Conservation (phyloP, 23 red algal species). For the Agarophyton chilense region DNA sequence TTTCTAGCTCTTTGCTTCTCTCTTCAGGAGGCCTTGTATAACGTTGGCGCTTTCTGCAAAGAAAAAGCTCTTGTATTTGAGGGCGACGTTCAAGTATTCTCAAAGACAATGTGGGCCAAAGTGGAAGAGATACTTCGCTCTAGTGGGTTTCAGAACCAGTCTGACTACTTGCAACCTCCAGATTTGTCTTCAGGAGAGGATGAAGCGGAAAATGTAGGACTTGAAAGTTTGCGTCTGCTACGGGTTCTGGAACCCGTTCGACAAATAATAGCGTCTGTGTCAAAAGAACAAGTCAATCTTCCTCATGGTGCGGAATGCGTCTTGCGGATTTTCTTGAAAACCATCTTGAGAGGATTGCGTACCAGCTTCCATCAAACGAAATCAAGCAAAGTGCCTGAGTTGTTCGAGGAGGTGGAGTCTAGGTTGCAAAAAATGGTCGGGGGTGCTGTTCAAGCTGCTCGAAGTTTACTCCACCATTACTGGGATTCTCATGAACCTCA, state of each 20-base stretch:
- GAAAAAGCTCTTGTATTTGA: neutral
- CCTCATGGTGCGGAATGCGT: neutral
- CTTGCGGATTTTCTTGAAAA: neutral
- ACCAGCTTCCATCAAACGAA: neutral
- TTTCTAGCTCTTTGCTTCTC: neutral
- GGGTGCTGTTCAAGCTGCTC: conserved; percentile 16
- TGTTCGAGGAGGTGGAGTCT: neutral
- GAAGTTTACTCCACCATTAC: conserved; percentile 7
- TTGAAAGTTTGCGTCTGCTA: conserved; percentile 24
- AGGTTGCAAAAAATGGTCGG: conserved; percentile 43
- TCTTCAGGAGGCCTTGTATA: conserved; percentile 19
- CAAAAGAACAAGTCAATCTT: neutral
- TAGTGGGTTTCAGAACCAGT: neutral
- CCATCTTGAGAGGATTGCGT: neutral
- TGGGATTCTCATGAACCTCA: neutral
- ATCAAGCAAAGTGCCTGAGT: neutral
- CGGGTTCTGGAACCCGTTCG: conserved; percentile 43
- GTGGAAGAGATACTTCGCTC: conserved; percentile 5
- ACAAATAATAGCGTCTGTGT: conserved; percentile 9
- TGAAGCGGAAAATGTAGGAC: neutral
- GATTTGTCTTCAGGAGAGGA: neutral
- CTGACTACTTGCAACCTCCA: neutral
- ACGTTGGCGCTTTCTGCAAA: neutral
- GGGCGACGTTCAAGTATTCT: neutral
- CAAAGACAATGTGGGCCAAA: neutral